Evolutionary conservation across 176 grass and related monocot genomes (phyloP).

Genomic region (Cenchrus purpureus): DNA sequence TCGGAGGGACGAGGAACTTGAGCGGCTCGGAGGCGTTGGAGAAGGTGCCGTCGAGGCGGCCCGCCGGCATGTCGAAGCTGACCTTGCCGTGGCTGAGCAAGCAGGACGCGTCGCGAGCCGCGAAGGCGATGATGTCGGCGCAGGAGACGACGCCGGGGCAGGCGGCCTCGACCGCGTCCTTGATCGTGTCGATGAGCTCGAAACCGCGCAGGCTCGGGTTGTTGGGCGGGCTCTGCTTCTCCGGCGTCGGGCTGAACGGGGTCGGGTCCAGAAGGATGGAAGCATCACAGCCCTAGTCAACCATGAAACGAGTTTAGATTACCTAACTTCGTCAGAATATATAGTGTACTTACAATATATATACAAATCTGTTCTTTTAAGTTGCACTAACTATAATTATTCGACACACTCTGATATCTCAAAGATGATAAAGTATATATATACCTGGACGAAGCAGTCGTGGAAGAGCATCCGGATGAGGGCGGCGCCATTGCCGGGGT

Average conservation of each 20-base stretch:
- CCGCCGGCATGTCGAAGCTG: not conserved
- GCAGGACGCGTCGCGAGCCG: constrained; percentile 58
- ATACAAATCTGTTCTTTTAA: too few relatives aligned
- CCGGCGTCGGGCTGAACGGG: constrained; percentile 21
- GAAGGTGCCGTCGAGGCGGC: constrained; percentile 28
- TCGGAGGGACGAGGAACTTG: not conserved
- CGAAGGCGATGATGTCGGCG: constrained; percentile 81
- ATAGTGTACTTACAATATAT: too few relatives aligned
- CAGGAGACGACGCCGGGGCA: constrained; percentile 85
- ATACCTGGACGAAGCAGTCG: constrained; percentile 68
- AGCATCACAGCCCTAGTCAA: constrained; percentile 10
- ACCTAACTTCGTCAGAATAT: too few relatives aligned
- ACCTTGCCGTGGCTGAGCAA: constrained; percentile 1
- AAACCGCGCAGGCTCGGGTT: constrained; percentile 18
- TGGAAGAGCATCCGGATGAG: constrained; percentile 66
- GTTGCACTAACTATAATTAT: not conserved
- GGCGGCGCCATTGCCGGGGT: constrained; percentile 47
- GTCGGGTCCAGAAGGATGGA: constrained; percentile 12
- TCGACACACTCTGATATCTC: not conserved
- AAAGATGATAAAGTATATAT: not conserved
- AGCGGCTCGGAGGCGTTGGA: not conserved
- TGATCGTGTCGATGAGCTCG: constrained; percentile 13
- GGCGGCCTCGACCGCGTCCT: not conserved
- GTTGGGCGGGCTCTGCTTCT: not conserved
- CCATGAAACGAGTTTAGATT: not conserved